Base-by-base conservation (phyloP, 1,284 basidiomycete species). In the Earliella scabrosa region DNA sequence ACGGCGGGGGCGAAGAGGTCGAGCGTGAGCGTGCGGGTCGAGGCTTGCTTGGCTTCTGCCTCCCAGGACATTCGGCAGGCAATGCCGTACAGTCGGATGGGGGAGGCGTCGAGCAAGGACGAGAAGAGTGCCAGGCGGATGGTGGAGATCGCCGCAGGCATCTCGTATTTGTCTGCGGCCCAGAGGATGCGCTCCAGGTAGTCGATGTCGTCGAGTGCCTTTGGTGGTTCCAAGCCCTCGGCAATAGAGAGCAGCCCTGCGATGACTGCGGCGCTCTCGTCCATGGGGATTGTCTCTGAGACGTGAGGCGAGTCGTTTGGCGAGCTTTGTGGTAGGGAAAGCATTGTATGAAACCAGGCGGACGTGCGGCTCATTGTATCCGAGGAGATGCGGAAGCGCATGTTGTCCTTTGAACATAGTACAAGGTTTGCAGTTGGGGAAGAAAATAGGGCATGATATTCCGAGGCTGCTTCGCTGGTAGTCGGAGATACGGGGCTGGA, bases 111-210 rank as follows among this genome's bases (percentile, higher is more conserved):
- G n/a, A n/a, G n/a, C 44, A 83, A 71, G 0, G 73, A 66, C 0
- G 78, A 79, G 0, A 75, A 78, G 64, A 80, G 73, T 4, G 79
- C 73, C 39, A 80, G 0, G n/a, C n/a, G n/a, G n/a, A n/a, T n/a
- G n/a, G n/a, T n/a, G n/a, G n/a, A n/a, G n/a, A n/a, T n/a, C n/a
- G n/a, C n/a, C n/a, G n/a, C n/a, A n/a, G 82, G 76, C 79, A 85
- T 85, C 40, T 87, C 86, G 66, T 85, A 87, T 61, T 86, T 86
- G 59, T 87, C 85, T 0, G 83, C 79, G 0, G 81, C 82, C 51
- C 75, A 80, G 4, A 86, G 69, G 11, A 86, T 63, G 2, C 74
- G 66, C 40, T 85, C 83, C 51, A 86, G 66, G 29, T 65, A 63
- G 60, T 83, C 80, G 62, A 80, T 77, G 2, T 78, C 73, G 24